These are phyloP conservation scores for Larix sibirica DNA, from an alignment of 83 land plant species.

Conservation along the genomic window DNA sequence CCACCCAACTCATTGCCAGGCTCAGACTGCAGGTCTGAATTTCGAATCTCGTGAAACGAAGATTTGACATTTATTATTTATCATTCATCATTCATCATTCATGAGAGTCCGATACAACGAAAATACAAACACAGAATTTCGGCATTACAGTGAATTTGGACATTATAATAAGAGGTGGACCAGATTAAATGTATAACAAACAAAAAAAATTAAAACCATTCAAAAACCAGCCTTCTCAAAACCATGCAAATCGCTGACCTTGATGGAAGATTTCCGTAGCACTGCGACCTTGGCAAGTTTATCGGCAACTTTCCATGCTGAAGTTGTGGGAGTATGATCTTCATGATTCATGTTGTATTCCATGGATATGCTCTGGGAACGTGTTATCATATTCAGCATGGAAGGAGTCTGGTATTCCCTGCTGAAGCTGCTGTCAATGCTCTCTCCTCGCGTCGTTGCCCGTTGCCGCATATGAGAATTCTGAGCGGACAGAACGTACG, in stretches of 20 bases:
- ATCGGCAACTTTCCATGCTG: constrained; percentile 86
- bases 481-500: constrained; percentile 42
- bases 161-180: too few species aligned
- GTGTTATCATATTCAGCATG: constrained; percentile 40
- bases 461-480: constrained; percentile 46
- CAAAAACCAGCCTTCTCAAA: constrained; percentile 73
- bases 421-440: constrained; percentile 22
- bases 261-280: constrained; percentile 59
- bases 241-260: constrained; percentile 70
- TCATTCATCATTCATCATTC: too few species aligned
- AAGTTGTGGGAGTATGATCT: constrained; percentile 36
- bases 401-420: constrained; percentile 50
- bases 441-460: constrained; percentile 37
- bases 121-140: too few species aligned
- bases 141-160: too few species aligned
- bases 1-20: too few species aligned
- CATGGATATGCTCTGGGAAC: constrained; percentile 22
- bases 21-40: too few species aligned
- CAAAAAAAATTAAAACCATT: neutral
- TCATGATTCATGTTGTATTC: neutral
- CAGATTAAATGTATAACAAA: too few species aligned
- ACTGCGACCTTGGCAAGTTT: constrained; percentile 69
- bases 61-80: too few species aligned
- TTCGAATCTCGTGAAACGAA: too few species aligned
- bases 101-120: too few species aligned